Base-by-base conservation (phyloP, 352 stramenopile species). In the Globisporangium cystogenes region DNA sequence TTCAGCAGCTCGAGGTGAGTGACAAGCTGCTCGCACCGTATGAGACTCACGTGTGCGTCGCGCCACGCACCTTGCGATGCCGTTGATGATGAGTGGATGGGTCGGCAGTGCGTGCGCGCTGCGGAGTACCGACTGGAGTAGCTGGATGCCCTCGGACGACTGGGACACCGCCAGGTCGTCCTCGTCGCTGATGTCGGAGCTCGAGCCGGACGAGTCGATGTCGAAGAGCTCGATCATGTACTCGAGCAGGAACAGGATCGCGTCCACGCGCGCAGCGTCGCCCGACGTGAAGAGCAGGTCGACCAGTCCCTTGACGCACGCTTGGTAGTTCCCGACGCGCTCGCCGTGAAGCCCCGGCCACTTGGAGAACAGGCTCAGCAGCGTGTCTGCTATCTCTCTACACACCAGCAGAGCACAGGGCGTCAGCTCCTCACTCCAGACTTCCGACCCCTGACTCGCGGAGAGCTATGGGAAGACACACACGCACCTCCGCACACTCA, bases 201-300 rank as follows among this genome's bases (percentile, higher is more conserved):
- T 72, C 12, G 74, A 86, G 52, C 81, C 80, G 1, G 82, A 85
- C n/a, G 76, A 88, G 56, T 88, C 72, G 50, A 82, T 78, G 60
- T 94, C 84, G 49, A 92, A 90, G 23, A 94, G 59, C 57, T 94
- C 84, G 45, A 92, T 74, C 57, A 79, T 78, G 48, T 77, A 82
- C 33, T 86, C 79, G 10, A 94, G 62, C 41, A 94, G 65, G 51
- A 76, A 91, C 16, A 92, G 57, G 11, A 90, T 68, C 11, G 81
- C 79, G 48, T 90, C 80, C 29, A 88, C 59, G 29, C 75, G 57
- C 6, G 68, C 79, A n/a, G 90, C 29, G 41, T 92, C 72, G 4
- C 63, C 68, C 18, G 70, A 67, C 24, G 70, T 60, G 7, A 55
- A 60, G 35, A 92, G 33, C 41, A 94, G 62, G 36, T 76, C 66